phyloP scores from a whole-genome alignment of 495 filamentous ascomycete species.

The Copromyces sp. region DNA sequence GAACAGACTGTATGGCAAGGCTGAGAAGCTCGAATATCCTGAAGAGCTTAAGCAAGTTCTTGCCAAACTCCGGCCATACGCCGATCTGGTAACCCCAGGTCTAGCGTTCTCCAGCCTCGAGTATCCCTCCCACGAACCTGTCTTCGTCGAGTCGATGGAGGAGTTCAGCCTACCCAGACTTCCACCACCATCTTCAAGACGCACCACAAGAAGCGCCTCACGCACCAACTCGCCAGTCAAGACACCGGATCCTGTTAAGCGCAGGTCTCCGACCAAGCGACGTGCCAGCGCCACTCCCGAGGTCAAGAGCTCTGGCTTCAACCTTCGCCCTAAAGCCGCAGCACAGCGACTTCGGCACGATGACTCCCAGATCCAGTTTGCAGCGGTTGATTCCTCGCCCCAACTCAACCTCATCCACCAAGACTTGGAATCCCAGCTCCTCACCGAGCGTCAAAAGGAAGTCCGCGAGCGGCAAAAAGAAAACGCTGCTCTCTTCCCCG shows the following conservation, averaged over 20 bases:
- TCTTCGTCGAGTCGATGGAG: slow-evolving; percentile 47
- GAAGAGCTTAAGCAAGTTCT: slow-evolving; percentile 31
- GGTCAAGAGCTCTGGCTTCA: slow-evolving; percentile 7
- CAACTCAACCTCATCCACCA: slow-evolving; percentile 11
- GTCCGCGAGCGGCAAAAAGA: slow-evolving; percentile 56
- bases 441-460: slow-evolving; percentile 69
- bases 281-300: slow-evolving; percentile 20
- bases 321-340: slow-evolving; percentile 3
- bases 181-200: slow-evolving; percentile 11
- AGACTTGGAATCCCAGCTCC: slow-evolving; percentile 47
- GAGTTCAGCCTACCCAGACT: slow-evolving; percentile 19
- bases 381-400: slow-evolving; percentile 51
- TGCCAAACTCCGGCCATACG: slow-evolving; percentile 27
- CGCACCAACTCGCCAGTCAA: not conserved
- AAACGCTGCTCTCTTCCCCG: slow-evolving; percentile 59
- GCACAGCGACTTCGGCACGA: slow-evolving; percentile 51
- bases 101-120: slow-evolving; percentile 23
- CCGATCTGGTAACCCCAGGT: slow-evolving; percentile 32
- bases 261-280: slow-evolving; percentile 15
- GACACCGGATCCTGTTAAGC: slow-evolving; percentile 19
- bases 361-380: slow-evolving; percentile 70
- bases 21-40: slow-evolving; percentile 29
- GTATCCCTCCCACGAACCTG: slow-evolving; percentile 17
- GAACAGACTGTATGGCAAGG: slow-evolving; percentile 33
- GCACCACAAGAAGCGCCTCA: not conserved